phyloP scores from a whole-genome alignment of 805 yeast species.

The Yarrowia alimentaria region DNA sequence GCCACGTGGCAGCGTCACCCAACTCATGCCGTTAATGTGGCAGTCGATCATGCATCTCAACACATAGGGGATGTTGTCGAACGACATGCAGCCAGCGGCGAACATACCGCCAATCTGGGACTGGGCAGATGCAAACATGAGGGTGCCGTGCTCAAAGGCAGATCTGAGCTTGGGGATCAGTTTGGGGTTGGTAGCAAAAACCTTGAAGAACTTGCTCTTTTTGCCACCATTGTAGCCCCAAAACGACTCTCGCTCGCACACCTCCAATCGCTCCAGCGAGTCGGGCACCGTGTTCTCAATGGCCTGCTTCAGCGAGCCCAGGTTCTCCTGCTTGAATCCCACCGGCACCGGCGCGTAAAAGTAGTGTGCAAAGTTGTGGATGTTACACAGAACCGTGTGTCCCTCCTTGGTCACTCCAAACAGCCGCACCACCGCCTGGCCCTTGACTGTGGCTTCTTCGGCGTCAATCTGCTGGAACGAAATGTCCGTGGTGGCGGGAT shows the following conservation, averaged over 20 bases:
- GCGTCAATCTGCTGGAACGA: slow-evolving; percentile 92
- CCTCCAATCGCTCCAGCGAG: slow-evolving; percentile 64
- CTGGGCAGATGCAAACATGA: slow-evolving; percentile 44
- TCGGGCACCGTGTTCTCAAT: slow-evolving; percentile 43
- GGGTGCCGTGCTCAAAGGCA: slow-evolving; percentile 80
- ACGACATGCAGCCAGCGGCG: slow-evolving; percentile 53
- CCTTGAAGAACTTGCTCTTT: slow-evolving; percentile 74
- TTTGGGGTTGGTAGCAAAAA: slow-evolving; percentile 64
- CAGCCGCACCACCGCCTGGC: slow-evolving; percentile 63
- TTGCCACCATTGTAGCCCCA: slow-evolving; percentile 90
- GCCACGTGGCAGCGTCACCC: slow-evolving; percentile 85
- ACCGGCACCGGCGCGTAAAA: slow-evolving; percentile 88
- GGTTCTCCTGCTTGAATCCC: slow-evolving; percentile 60
- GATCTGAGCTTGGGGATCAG: slow-evolving; percentile 67
- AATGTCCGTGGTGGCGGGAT: slow-evolving; percentile 52
- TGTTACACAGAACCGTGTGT: slow-evolving; percentile 83
- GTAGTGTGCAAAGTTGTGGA: slow-evolving; percentile 85
- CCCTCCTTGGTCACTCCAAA: slow-evolving; percentile 90
- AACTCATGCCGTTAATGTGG: slow-evolving; percentile 89
- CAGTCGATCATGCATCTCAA: slow-evolving; percentile 90
- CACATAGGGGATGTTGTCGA: slow-evolving; percentile 85
- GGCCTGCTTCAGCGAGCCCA: slow-evolving; percentile 51
- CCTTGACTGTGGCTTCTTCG: slow-evolving; percentile 69
- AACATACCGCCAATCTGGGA: slow-evolving; percentile 51
- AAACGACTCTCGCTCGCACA: slow-evolving; percentile 73